Evolutionary conservation across 208 protist species (phyloP), one percentile per base, ranked within the genome.

Genomic region (Histomonas meleagridis): DNA sequence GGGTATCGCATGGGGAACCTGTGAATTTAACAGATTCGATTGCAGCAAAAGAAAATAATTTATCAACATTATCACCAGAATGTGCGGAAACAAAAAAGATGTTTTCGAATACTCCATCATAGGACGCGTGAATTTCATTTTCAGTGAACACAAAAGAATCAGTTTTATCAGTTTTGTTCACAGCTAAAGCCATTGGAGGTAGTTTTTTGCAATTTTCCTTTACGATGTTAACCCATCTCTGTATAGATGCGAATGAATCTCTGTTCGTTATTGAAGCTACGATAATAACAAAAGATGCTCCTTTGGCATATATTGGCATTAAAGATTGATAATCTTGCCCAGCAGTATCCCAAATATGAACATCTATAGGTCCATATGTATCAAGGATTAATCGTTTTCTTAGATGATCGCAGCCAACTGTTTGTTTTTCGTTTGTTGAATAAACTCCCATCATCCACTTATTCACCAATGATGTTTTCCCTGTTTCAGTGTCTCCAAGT

Each of bases 261-360:
- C n/a, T n/a, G n/a, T n/a, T n/a, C n/a, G n/a, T n/a, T n/a, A n/a
- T n/a, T n/a, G n/a, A n/a, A n/a, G n/a, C n/a, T n/a, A n/a, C n/a
- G n/a, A n/a, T n/a, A n/a, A n/a, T n/a, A n/a, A n/a, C n/a, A n/a
- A n/a, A n/a, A n/a, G n/a, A n/a, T n/a, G n/a, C n/a, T n/a, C n/a
- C n/a, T n/a, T n/a, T n/a, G n/a, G n/a, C n/a, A n/a, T n/a, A n/a
- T n/a, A n/a, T n/a, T n/a, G n/a, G n/a, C n/a, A n/a, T n/a, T n/a
- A n/a, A n/a, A n/a, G n/a, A n/a, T n/a, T n/a, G n/a, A n/a, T n/a
- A n/a, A n/a, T 79, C 70, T 43, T 79, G 70, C 2, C 70, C 70
- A n/a, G 70, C 70, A n/a, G 70, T 79, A 51, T 79, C 70, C 70
- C 70, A 79, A 18, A 79, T 49, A 40, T 46, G 49, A 79, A 79